Evolutionary conservation across 257 asterid genomes (phyloP), one percentile per base, ranked within the genome.

Genomic region (Linaria vulgaris): DNA sequence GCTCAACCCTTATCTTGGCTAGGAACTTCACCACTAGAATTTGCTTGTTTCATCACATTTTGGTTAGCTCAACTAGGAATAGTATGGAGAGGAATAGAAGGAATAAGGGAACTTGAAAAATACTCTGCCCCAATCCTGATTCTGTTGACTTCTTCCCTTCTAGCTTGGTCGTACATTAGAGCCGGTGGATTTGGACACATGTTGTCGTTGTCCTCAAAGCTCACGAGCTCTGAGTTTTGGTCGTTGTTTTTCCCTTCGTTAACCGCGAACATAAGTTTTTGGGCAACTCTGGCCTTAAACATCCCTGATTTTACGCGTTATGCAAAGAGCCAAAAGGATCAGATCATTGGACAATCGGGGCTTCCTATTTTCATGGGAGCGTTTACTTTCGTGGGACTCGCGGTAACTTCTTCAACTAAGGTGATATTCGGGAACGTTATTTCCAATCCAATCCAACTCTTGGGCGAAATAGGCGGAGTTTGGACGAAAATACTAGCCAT

Each of bases 251-350:
- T 86, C 72, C 99, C 99, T 10, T 89, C 97, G 0, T 48, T 92
- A 0, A 92, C 99, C 0, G 99, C 99, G 15, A 92, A 92, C 72
- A 87, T 89, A 2, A 90, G 99, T 37, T 92, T 89, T 62, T 92
- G 99, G 99, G 97, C 97, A 0, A 81, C 95, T 5, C 62, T 92
- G 0, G 89, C 97, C 0, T 74, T 92, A 0, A 92, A 87, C 84
- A 92, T 92, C 66, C 96, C 96, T 1, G 99, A 92, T 72, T 92
- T 92, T 74, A 89, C 97, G 0, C 70, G 99, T 21, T 89, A 72
- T 53, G 96, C 99, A 23, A 85, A 83, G 61, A 78, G 58, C 19
- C 89, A 92, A 30, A 67, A 47, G 31, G 96, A 89, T 69, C 99
- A 92, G 30, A 75, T 87, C 41, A 56, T 79, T 0, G 99, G 99